Conservation (phyloP, 306 rosid genomes). For the Begonia fuchsioides region DNA sequence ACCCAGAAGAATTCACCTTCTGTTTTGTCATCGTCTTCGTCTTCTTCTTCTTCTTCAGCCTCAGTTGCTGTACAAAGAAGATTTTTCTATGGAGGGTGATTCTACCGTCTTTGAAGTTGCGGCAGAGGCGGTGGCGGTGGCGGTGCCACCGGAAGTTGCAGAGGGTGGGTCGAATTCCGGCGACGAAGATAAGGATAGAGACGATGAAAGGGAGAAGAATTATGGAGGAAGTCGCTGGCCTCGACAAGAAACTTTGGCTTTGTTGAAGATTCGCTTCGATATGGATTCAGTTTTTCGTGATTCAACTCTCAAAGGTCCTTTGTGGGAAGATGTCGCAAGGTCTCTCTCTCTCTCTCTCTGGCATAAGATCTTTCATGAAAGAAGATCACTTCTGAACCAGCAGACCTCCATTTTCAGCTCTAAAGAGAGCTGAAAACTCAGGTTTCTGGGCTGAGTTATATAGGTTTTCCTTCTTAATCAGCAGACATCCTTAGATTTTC, state of each 20-base stretch:
- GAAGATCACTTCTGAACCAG: too few species aligned
- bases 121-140: slow-evolving; percentile 24
- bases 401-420: too few species aligned
- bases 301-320: slow-evolving; percentile 88
- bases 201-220: slow-evolving; percentile 47
- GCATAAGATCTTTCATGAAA: not conserved
- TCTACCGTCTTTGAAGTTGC: slow-evolving; percentile 24
- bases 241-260: slow-evolving; percentile 68
- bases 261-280: slow-evolving; percentile 81
- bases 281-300: slow-evolving; percentile 82
- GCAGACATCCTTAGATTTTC: too few species aligned
- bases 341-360: not conserved
- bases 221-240: slow-evolving; percentile 95
- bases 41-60: slow-evolving; percentile 9
- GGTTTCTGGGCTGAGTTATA: too few species aligned
- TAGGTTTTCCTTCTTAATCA: too few species aligned
- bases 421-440: too few species aligned
- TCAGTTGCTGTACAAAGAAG: not conserved
- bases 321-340: slow-evolving; percentile 96
- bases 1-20: slow-evolving; percentile 65
- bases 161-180: slow-evolving; percentile 46
- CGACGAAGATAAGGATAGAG: slow-evolving; percentile 40
- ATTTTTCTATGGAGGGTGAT: slow-evolving; percentile 7
- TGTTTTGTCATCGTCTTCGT: slow-evolving; percentile 7
- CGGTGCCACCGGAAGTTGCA: slow-evolving; percentile 1